A percentile compares a stretch with the other conserved stretches of the same genome.
Conservation (phyloP, 1,284 basidiomycete genomes). For the Rhodotorula sp. region DNA sequence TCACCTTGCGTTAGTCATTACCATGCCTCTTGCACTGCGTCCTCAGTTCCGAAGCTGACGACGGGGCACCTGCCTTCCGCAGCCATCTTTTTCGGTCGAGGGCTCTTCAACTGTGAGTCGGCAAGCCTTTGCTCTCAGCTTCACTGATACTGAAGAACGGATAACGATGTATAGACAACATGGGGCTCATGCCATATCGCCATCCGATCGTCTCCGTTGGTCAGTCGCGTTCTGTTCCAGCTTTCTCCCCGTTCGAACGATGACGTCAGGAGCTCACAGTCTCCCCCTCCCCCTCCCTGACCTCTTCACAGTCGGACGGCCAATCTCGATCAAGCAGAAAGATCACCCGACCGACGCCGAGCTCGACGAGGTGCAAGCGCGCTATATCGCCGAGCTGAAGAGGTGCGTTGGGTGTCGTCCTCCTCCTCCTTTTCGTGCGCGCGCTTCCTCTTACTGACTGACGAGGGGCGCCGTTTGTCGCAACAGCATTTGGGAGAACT, state of each 20-base stretch:
- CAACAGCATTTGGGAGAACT: slow-evolving; percentile 84
- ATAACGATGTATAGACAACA: slow-evolving; percentile 61
- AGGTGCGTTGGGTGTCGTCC: slow-evolving; percentile 10
- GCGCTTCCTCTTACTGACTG: neutral
- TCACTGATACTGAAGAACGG: no score
- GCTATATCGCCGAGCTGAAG: slow-evolving; percentile 83
- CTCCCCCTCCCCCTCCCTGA: no score
- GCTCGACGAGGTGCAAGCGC: slow-evolving; percentile 71
- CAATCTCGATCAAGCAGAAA: slow-evolving; percentile 73
- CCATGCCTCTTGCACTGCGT: neutral
- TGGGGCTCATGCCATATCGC: slow-evolving; percentile 88
- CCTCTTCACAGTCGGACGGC: slow-evolving; percentile 64
- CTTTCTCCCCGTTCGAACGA: neutral
- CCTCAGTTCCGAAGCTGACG: neutral
- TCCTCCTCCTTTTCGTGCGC: neutral
- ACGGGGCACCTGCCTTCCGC: neutral
- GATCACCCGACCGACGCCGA: slow-evolving; percentile 79
- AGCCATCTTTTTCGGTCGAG: slow-evolving; percentile 46
- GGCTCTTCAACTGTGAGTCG: slow-evolving; percentile 75
- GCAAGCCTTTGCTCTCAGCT: no score
- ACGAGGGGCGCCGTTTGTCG: neutral
- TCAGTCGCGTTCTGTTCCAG: neutral
- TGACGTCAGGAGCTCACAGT: no score
- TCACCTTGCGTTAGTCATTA: slow-evolving; percentile 81
- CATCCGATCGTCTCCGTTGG: slow-evolving; percentile 86